Base-by-base conservation (phyloP, 164 flowering plant genomes). In the Nelumbo lutea region DNA sequence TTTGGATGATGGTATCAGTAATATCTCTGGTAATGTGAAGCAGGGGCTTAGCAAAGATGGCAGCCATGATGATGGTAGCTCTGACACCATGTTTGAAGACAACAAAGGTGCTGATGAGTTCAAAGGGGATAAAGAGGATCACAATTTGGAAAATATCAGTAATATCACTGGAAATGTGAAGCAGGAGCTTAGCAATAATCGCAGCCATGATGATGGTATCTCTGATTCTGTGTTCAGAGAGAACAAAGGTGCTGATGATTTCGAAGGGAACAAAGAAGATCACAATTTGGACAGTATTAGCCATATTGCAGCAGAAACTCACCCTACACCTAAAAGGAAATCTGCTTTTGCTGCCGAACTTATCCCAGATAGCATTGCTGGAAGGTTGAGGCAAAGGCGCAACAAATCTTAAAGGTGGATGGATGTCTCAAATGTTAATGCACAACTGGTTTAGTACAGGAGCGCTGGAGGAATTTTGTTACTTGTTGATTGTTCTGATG, bases 141-240 rank as follows among this genome's bases (percentile, higher is more conserved):
- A 0, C 10, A 52, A 50, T 48, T 10, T 1, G 40, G n/a, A 50
- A 27, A 27, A 27, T 27, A 27, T 27, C 27, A 27, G 27, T 27
- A 75, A 71, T 59, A 75, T 77, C 66, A 80, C 65, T 55, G 74
- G 68, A 63, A 74, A 80, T 61, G 58, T 79, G 58, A 72, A 69
- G 56, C 79, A 66, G 48, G 8, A 6, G 67, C 69, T 65, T 42
- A 27, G 5, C 57, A 64, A 44, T 39, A 61, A 9, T 41, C 64
- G 61, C n/a, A 57, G 46, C 38, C n/a, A 44, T 27, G 27, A 27
- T 1, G 43, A 64, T 43, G 46, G 62, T 9, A 41, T 44, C 62
- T 41, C 62, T 41, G 42, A 41, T 4, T 10, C 62, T 41, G 62
- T 0, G n/a, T 41, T 9, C 5, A 46, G 5, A 41, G 45, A 42